Evolutionary conservation across 306 rosid species (phyloP).

Genomic region (Rosa rugosa): DNA sequence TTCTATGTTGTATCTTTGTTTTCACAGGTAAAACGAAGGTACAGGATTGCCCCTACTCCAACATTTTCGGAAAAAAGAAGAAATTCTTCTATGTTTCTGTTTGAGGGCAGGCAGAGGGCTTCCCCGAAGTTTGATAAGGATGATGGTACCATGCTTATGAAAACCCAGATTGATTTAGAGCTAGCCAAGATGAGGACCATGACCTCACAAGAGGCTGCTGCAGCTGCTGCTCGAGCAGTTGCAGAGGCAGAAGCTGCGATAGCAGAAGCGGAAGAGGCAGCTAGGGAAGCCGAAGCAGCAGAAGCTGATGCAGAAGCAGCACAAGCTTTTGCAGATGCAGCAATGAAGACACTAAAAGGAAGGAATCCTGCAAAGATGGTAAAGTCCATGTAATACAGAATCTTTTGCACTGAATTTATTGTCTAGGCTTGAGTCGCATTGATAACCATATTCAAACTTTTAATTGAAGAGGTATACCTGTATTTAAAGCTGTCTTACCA

Average conservation of each 20-base stretch:
- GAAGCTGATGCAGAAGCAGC: conserved; percentile 94
- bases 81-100: conserved; percentile 37
- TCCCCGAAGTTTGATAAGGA: conserved; percentile 52
- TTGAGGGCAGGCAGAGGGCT: conserved; percentile 60
- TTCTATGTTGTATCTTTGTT: conserved; percentile 15
- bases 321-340: conserved; percentile 78
- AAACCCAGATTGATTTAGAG: conserved; percentile 74
- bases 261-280: conserved; percentile 92
- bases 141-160: conserved; percentile 41
- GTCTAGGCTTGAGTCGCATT: not conserved
- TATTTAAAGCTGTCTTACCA: not conserved
- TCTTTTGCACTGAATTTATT: not conserved
- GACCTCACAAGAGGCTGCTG: conserved; percentile 77
- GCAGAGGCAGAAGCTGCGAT: conserved; percentile 88
- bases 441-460: not conserved
- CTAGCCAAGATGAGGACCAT: conserved; percentile 74
- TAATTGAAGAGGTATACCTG: not conserved
- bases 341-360: conserved; percentile 63
- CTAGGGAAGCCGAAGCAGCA: conserved; percentile 84
- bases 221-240: conserved; percentile 85
- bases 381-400: conserved; percentile 10
- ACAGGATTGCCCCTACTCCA: conserved; percentile 61
- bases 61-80: conserved; percentile 56
- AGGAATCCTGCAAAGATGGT: conserved; percentile 71
- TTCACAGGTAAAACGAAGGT: conserved; percentile 78